phyloP scores from a whole-genome alignment of 129 eudicot species.

The carrot (Daucus carota) region DNA sequence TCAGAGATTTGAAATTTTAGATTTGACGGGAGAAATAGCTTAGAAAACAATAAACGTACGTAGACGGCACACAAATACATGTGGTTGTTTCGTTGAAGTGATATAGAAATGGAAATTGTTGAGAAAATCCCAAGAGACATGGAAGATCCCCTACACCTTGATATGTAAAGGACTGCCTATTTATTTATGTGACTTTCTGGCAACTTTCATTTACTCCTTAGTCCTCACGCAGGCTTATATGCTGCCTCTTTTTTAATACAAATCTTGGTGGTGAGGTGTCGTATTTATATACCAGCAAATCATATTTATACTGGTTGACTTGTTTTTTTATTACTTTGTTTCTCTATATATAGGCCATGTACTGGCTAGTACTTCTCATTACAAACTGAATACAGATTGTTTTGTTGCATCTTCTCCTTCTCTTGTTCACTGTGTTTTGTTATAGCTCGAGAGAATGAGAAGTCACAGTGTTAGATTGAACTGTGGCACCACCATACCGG shows the following conservation, averaged over 20 bases:
- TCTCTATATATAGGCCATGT: conserved; percentile 8
- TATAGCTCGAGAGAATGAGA: conserved; percentile 9
- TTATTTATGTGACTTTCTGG: conserved; percentile 9
- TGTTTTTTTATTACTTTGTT: background rate
- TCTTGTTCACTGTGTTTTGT: background rate
- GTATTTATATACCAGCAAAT: background rate
- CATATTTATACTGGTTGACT: conserved; percentile 10
- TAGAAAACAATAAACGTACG: background rate
- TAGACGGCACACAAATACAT: background rate
- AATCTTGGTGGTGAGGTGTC: conserved; percentile 6
- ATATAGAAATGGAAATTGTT: background rate
- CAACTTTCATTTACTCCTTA: conserved; percentile 1
- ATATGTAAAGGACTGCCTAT: background rate
- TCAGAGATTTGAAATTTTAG: no score
- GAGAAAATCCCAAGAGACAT: conserved; percentile 21
- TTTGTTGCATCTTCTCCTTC: background rate
- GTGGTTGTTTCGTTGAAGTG: background rate
- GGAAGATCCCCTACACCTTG: conserved; percentile 19
- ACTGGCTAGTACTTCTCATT: background rate
- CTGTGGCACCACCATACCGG: conserved; percentile 27
- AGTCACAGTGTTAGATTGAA: conserved; percentile 8
- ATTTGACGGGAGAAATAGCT: background rate
- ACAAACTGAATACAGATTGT: background rate
- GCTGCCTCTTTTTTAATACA: background rate
- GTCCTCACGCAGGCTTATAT: conserved; percentile 4